Evolutionary conservation across 2,329 filamentous ascomycete genomes (phyloP).

Genomic region (Zasmidium cellare): DNA sequence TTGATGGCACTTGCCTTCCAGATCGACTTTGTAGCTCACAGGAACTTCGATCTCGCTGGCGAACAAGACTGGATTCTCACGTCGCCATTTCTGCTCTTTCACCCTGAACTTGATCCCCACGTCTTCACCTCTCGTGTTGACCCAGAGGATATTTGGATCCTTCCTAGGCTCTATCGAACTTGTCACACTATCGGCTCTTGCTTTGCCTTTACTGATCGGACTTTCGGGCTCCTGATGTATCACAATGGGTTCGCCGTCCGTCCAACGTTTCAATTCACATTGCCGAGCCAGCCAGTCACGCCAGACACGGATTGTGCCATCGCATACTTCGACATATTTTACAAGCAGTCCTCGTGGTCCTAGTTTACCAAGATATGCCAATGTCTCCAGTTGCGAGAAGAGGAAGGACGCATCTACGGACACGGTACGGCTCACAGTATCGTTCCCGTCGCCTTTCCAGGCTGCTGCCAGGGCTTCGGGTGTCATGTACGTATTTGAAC

Average conservation of each 20-base stretch:
- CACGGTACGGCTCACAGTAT: conserved; percentile 58
- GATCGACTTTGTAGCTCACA: conserved; percentile 69
- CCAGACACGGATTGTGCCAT: conserved; percentile 70
- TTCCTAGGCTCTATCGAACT: conserved; percentile 28
- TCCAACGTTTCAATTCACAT: conserved; percentile 32
- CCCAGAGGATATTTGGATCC: conserved; percentile 63
- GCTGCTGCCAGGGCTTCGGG: conserved; percentile 22
- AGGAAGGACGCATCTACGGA: conserved; percentile 68
- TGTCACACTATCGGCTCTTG: conserved; percentile 21
- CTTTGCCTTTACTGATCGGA: conserved; percentile 7
- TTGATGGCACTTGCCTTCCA: conserved; percentile 58
- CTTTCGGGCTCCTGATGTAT: conserved; percentile 21
- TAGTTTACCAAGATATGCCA: conserved; percentile 68
- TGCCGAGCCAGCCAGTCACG: conserved; percentile 66
- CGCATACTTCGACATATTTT: conserved; percentile 65
- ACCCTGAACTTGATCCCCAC: conserved; percentile 71
- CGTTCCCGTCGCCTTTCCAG: conserved; percentile 14
- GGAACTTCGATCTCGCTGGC: conserved; percentile 63
- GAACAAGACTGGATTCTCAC: conserved; percentile 56
- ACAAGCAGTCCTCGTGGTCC: conserved; percentile 62
- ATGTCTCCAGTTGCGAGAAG: conserved; percentile 72
- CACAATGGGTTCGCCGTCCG: conserved; percentile 29
- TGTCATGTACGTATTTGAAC: conserved; percentile 40
- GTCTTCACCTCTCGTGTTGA: conserved; percentile 57
- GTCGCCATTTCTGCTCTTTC: conserved; percentile 49